Evolutionary conservation across 2,329 filamentous ascomycete genomes (phyloP), one percentile per base, ranked within the genome.

Genomic region (Penicillium janthinellum): DNA sequence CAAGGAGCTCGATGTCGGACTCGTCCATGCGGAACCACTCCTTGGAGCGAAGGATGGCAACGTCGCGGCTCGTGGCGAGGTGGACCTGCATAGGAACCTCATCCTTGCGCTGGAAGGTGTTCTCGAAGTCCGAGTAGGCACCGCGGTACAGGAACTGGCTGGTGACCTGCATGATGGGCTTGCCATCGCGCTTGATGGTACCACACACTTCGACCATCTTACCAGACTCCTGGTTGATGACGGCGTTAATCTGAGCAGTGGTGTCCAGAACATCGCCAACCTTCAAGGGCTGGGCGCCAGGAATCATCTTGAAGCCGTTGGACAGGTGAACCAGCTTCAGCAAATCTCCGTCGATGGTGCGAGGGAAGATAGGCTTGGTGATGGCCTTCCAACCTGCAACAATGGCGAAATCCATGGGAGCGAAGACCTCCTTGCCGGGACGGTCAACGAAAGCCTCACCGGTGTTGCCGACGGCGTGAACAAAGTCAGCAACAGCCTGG

Each of bases 141-240:
- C 95, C 95, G 52, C 96, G 90, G 83, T 99, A 99, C 71, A 99
- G 78, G 85, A 99, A 99, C 77, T 99, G 95, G 63, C 92, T 97
- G 12, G 93, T 98, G 31, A 99, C 95, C 75, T 99, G 92, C 95
- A 99, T 99, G 64, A 99, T 92, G 5, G 92, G 84, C 75, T 90
- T 78, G 28, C 90, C 90, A 56, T 93, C 87, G 45, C 95, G 90
- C 56, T 86, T 89, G 71, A 99, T 96, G 5, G 95, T 99, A 63
- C 95, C 95, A 71, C 93, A 97, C n/a, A 99, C 94, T 79, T 99
- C 96, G 17, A 99, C 96, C 93, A 99, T 97, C 84, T 99, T 99
- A 50, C 95, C 95, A 61, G 95, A 92, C 14, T 96, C 92, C 77
- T 99, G 93, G 81, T 98, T 99, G 82, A 99, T 90, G 71, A 99